These are phyloP conservation scores for Eurotiales sp. DNA, from an alignment of 2,329 filamentous ascomycete genomes.

Conservation along the genomic window DNA sequence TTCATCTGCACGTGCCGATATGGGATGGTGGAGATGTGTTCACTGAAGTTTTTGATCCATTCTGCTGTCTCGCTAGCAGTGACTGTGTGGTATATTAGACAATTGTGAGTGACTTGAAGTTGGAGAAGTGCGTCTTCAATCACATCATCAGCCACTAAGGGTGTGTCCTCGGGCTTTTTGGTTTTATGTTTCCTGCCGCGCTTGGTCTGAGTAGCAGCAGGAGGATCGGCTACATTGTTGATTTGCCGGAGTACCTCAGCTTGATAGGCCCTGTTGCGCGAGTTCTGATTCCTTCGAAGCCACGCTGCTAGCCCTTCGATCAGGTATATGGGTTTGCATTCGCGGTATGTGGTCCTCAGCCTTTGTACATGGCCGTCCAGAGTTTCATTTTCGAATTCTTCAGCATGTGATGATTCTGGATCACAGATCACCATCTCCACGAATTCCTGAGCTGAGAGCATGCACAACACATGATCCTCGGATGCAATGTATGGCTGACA, in stretches of 20 bases:
- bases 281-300: conserved; percentile 65
- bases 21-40: conserved; percentile 72
- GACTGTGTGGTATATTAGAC: conserved; percentile 66
- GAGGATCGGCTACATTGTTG: conserved; percentile 29
- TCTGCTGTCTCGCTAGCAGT: conserved; percentile 62
- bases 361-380: conserved; percentile 58
- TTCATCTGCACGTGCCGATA: conserved; percentile 56
- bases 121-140: conserved; percentile 69
- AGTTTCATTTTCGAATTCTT: conserved; percentile 46
- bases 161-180: conserved; percentile 39
- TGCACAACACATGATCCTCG: conserved; percentile 61
- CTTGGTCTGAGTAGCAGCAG: conserved; percentile 23
- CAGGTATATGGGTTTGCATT: conserved; percentile 61
- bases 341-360: conserved; percentile 53
- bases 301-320: conserved; percentile 66
- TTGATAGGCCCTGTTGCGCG: conserved; percentile 64
- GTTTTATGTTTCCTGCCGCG: conserved; percentile 16
- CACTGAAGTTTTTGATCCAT: conserved; percentile 71
- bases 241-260: conserved; percentile 57
- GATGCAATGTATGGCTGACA: conserved; percentile 44
- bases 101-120: conserved; percentile 64
- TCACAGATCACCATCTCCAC: conserved; percentile 54
- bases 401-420: conserved; percentile 14
- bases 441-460: conserved; percentile 63
- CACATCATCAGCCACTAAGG: conserved; percentile 62